Evolutionary conservation across 2,329 filamentous ascomycete genomes (phyloP).

Genomic region (Trichoderma afroharzianum): DNA sequence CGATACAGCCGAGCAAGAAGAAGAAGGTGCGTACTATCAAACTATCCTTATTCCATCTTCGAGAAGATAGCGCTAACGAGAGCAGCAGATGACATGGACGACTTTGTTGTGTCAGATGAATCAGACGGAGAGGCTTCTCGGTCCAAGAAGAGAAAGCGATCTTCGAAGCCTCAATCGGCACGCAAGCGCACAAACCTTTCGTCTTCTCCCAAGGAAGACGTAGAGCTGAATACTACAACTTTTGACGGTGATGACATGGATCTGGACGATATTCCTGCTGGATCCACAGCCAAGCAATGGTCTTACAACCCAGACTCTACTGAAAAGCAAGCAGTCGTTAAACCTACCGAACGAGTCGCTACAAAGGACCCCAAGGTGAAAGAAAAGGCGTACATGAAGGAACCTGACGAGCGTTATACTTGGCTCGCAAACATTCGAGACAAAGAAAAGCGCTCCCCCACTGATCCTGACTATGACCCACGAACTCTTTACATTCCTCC

Average conservation of each 20-base stretch:
- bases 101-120: constrained; percentile 85
- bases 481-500: constrained; percentile 88
- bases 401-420: constrained; percentile 80
- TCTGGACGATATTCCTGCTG: constrained; percentile 54
- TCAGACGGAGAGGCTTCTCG: constrained; percentile 62
- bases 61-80: constrained; percentile 7
- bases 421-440: constrained; percentile 88
- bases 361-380: constrained; percentile 39
- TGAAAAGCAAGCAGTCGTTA: constrained; percentile 35
- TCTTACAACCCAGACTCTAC: constrained; percentile 53
- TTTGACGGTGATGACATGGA: constrained; percentile 44
- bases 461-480: constrained; percentile 85
- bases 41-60: too few species aligned
- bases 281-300: constrained; percentile 81
- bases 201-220: constrained; percentile 29
- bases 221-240: constrained; percentile 38
- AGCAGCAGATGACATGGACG: constrained; percentile 65
- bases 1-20: constrained; percentile 58
- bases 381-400: constrained; percentile 72
- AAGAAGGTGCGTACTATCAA: constrained; percentile 48
- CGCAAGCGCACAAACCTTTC: constrained; percentile 62
- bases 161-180: constrained; percentile 47
- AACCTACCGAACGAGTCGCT: constrained; percentile 29
- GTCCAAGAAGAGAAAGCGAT: constrained; percentile 74
- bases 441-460: constrained; percentile 73